A percentile compares a stretch with the other conserved stretches of the same genome.
Evolutionary conservation across 2,329 filamentous ascomycete genomes (phyloP).

Genomic region (Scedosporium apiospermum): DNA sequence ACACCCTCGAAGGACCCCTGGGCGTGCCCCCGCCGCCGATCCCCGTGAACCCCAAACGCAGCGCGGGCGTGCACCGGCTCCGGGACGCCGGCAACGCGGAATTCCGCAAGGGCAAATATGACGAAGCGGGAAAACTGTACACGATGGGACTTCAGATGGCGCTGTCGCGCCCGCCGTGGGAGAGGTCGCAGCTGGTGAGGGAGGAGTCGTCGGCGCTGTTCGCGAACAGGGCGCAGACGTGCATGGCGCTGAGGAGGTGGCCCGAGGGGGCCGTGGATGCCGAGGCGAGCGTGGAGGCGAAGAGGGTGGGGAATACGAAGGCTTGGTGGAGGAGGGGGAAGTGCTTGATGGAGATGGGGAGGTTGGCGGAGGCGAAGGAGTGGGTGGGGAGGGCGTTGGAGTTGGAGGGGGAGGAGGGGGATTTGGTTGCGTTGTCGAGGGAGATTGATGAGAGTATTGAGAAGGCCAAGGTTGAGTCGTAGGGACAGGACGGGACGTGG

Average conservation of each 20-base stretch:
- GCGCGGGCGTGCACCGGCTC: constrained; percentile 79
- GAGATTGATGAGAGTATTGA: constrained; percentile 45
- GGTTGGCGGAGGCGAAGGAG: constrained; percentile 69
- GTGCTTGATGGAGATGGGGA: constrained; percentile 84
- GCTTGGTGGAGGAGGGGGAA: constrained; percentile 85
- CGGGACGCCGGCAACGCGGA: constrained; percentile 78
- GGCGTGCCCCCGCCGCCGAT: constrained; percentile 74
- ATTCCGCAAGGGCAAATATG: constrained; percentile 67
- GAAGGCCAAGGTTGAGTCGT: constrained; percentile 22
- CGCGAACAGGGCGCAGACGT: constrained; percentile 80
- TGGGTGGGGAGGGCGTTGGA: constrained; percentile 73
- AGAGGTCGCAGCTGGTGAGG: constrained; percentile 70
- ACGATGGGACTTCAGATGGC: constrained; percentile 87
- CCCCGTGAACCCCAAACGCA: constrained; percentile 87
- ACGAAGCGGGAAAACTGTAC: constrained; percentile 74
- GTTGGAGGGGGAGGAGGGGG: constrained; percentile 64
- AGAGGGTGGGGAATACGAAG: constrained; percentile 81
- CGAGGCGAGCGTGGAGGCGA: constrained; percentile 78
- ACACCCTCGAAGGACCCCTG: constrained; percentile 51
- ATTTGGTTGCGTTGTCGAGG: constrained; percentile 53
- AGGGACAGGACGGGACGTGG: neutral
- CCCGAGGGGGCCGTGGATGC: constrained; percentile 81
- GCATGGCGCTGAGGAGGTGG: constrained; percentile 78
- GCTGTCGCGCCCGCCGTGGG: constrained; percentile 71
- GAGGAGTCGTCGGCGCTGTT: constrained; percentile 77